Evolutionary conservation across 2,329 filamentous ascomycete species (phyloP).

Genomic region (Ophiocordyceps camponoti-floridani): DNA sequence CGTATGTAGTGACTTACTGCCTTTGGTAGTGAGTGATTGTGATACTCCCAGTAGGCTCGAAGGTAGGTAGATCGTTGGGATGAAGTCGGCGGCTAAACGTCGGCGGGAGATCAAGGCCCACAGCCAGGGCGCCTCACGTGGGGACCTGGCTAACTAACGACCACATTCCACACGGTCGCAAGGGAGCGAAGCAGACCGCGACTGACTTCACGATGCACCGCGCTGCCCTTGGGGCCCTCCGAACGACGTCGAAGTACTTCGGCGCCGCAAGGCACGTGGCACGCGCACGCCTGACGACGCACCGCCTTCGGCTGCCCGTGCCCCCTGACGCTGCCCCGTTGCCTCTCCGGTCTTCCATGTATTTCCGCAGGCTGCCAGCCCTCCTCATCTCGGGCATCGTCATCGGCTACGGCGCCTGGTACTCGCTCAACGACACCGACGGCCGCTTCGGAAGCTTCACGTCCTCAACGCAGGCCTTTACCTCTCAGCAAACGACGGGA

Average conservation of each 20-base stretch:
- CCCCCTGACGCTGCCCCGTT: constrained; percentile 21
- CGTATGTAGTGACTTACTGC: too few relatives aligned
- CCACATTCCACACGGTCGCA: not conserved
- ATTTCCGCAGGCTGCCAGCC: constrained; percentile 48
- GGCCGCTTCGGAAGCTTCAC: constrained; percentile 23
- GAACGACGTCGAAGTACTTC: constrained; percentile 49
- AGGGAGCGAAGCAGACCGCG: too few relatives aligned
- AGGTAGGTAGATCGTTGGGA: not conserved
- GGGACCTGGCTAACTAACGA: not conserved
- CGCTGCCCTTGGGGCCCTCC: constrained; percentile 47
- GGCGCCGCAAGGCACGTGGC: constrained; percentile 39
- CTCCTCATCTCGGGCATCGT: constrained; percentile 48
- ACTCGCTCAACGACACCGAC: constrained; percentile 33
- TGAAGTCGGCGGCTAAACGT: not conserved
- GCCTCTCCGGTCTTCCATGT: constrained; percentile 54
- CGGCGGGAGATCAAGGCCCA: not conserved
- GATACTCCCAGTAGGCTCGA: too few relatives aligned
- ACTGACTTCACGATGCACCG: constrained; percentile 44
- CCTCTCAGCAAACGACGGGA: constrained; percentile 24
- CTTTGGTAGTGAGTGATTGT: too few relatives aligned
- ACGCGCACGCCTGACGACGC: constrained; percentile 18
- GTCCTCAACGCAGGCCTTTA: constrained; percentile 14
- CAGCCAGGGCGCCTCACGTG: not conserved
- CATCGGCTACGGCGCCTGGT: constrained; percentile 62
- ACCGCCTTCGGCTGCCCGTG: constrained; percentile 20